Conservation (phyloP, 2,329 filamentous ascomycete genomes). For the Epichloe scottii region DNA sequence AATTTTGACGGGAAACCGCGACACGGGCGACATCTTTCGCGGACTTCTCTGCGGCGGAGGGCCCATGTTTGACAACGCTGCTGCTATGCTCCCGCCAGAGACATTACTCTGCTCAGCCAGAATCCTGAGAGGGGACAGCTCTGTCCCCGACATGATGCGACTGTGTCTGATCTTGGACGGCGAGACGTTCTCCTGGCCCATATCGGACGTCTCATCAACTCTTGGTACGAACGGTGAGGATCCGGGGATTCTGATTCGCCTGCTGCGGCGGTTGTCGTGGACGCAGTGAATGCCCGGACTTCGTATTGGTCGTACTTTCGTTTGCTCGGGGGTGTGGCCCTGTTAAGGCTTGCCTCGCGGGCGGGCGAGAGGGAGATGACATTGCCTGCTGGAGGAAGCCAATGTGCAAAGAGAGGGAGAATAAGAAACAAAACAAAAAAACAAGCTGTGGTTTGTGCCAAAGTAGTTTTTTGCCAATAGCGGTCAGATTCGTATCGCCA, state of each 20-base stretch:
- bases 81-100: constrained; percentile 10
- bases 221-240: constrained; percentile 17
- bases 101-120: constrained; percentile 24
- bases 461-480: too few species aligned
- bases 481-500: too few species aligned
- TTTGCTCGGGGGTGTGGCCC: constrained; percentile 19
- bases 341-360: constrained; percentile 25
- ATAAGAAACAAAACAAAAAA: too few species aligned
- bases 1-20: constrained; percentile 49
- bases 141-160: constrained; percentile 43
- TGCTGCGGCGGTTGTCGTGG: neutral
- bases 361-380: constrained; percentile 30
- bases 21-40: constrained; percentile 37
- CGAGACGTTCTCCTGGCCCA: constrained; percentile 34
- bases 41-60: constrained; percentile 26
- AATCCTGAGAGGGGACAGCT: constrained; percentile 46
- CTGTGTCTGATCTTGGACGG: constrained; percentile 38
- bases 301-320: constrained; percentile 23
- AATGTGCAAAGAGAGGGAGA: neutral
- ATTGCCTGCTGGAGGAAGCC: constrained; percentile 12
- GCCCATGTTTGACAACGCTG: neutral
- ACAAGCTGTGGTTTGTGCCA: neutral
- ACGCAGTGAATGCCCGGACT: constrained; percentile 15
- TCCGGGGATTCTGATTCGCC: constrained; percentile 4
- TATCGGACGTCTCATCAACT: constrained; percentile 18